phyloP scores from a whole-genome alignment of 768 basidiomycete genomes.

The Auriscalpium microsporum region DNA sequence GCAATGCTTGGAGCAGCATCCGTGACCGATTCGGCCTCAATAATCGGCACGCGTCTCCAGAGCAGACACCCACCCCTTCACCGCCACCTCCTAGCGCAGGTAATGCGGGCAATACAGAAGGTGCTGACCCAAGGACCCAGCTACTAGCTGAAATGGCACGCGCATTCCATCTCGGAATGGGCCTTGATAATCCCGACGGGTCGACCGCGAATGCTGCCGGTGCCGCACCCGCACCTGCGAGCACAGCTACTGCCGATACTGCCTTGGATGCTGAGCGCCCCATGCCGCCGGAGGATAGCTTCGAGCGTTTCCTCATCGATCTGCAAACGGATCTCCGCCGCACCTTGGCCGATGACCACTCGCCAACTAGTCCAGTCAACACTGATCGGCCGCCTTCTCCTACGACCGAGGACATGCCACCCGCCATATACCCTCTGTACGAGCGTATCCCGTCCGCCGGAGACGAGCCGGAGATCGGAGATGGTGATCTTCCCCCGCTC shows the following conservation, averaged over 20 bases:
- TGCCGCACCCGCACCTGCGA: background rate
- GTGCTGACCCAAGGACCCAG: constrained; percentile 44
- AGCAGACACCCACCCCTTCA: background rate
- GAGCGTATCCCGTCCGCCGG: background rate
- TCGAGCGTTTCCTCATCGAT: constrained; percentile 76
- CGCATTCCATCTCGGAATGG: constrained; percentile 66
- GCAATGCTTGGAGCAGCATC: constrained; percentile 60
- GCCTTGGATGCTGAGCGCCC: constrained; percentile 11
- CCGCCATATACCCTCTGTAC: constrained; percentile 4
- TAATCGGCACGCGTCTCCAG: constrained; percentile 1
- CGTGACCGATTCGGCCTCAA: constrained; percentile 58
- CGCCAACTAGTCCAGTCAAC: background rate
- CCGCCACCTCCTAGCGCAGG: background rate
- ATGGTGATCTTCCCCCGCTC: constrained; percentile 26
- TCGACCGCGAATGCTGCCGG: background rate
- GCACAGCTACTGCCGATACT: background rate
- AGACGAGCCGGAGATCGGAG: constrained; percentile 5
- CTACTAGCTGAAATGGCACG: constrained; percentile 79
- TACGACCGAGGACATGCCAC: background rate
- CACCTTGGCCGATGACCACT: constrained; percentile 39
- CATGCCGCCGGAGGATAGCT: constrained; percentile 53
- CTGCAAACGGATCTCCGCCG: constrained; percentile 64
- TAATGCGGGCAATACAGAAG: background rate
- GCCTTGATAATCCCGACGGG: constrained; percentile 16
- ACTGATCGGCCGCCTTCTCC: background rate